Base-by-base conservation (phyloP, 2,329 filamentous ascomycete genomes). In the Leptographium lundbergii region DNA sequence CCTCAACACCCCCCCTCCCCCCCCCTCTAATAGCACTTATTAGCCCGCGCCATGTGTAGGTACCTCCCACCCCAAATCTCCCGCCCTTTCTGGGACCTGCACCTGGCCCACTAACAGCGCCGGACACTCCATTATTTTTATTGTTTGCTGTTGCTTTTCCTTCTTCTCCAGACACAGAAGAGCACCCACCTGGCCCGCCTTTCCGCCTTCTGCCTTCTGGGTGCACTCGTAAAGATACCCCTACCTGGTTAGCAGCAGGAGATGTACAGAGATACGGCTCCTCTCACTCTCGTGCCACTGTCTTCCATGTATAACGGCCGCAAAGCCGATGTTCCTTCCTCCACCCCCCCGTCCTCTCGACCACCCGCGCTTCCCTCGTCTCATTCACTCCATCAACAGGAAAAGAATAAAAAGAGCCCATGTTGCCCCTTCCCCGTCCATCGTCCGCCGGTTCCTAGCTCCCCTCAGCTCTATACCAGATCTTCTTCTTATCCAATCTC, bases 321-420 rank as follows among this genome's bases (percentile, higher is more conserved):
- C 52, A 14, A 14, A 39, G 32, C 52, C 52, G 19, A 54, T 27
- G 22, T 56, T 47, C 54, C 42, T 56, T 27, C 54, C 25, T 45
- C 36, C 24, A 25, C 36, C n/a, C 32, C 39, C 36, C 24, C 25
- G 42, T 25, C 39, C 14, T 34, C 39, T 54, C 22, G 10, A 56
- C 53, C 34, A 25, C 53, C 53, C 53, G 34, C 53, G 53, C 53
- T 27, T 55, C 42, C 53, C 53, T 55, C 48, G 48, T 51, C 48
- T 51, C 48, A 55, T 27, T 47, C 54, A 45, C 14, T 27, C 34
- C 32, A 54, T 34, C 14, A 42, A 42, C 27, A 50, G 45, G 39
- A 48, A 57, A 50, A 50, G 27, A 57, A 50, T 56, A 57, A 57
- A 56, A 57, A 57, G 55, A 57, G 55, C 55, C 55, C 42, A 29